Evolutionary conservation across 1,284 basidiomycete species (phyloP).

Genomic region (Sutorius eximius): DNA sequence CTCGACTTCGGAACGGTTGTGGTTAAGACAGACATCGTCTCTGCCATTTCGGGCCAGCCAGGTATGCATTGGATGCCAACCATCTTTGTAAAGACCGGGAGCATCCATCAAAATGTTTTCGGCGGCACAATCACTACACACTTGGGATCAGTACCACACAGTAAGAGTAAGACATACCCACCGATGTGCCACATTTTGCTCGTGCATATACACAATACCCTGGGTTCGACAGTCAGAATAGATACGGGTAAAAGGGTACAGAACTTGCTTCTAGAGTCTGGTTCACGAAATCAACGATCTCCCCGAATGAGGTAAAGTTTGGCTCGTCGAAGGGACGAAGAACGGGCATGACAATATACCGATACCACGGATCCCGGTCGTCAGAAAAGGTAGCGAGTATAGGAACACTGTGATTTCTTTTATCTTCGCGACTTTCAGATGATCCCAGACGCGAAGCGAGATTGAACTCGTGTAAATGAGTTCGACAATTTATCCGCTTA

Average conservation of each 20-base stretch:
- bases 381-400: constrained; percentile 6
- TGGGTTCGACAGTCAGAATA: not conserved
- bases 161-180: not conserved
- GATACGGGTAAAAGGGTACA: fast-evolving
- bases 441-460: constrained; percentile 15
- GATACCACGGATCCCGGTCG: not conserved
- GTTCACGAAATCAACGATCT: not conserved
- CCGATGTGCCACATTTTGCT: not conserved
- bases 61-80: not conserved
- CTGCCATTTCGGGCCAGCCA: not conserved
- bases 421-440: fast-evolving
- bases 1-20: not conserved
- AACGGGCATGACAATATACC: not conserved
- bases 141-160: not conserved
- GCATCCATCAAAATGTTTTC: not conserved
- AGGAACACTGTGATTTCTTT: constrained; percentile 9
- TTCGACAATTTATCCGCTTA: not conserved
- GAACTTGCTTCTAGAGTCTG: not conserved
- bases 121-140: not conserved
- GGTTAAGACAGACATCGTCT: not conserved
- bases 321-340: not conserved
- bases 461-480: not conserved
- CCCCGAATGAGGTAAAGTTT: not conserved
- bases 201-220: not conserved
- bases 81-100: not conserved